Percentiles rank a stretch among this genome's conserved stretches.
Evolutionary conservation across 2,329 filamentous ascomycete species (phyloP).

Genomic region (Ophiostoma piceae): DNA sequence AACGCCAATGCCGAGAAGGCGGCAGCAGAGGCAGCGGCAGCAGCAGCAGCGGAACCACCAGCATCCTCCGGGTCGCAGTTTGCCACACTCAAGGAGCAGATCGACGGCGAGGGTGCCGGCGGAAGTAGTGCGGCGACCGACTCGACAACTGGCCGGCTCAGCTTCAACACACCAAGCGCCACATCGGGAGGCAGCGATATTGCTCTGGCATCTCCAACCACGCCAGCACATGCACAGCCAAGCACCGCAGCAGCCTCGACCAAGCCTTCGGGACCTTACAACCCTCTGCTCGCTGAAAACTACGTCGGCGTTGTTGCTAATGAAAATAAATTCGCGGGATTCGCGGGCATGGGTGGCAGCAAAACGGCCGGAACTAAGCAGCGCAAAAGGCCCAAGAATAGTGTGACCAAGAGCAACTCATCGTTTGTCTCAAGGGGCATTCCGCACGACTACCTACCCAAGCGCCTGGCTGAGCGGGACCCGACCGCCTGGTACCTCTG

Average conservation of each 20-base stretch:
- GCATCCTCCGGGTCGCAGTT: slow-evolving; percentile 14
- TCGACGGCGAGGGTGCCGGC: slow-evolving; percentile 22
- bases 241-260: neutral
- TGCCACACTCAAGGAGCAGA: slow-evolving; percentile 24
- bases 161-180: slow-evolving; percentile 26
- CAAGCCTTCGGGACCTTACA: neutral
- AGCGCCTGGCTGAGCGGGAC: slow-evolving; percentile 72
- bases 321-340: slow-evolving; percentile 73
- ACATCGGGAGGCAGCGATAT: slow-evolving; percentile 24
- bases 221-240: slow-evolving; percentile 37
- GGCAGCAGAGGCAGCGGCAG: slow-evolving; percentile 40
- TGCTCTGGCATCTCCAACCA: slow-evolving; percentile 47
- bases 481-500: slow-evolving; percentile 81
- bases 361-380: slow-evolving; percentile 70
- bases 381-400: slow-evolving; percentile 79
- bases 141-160: slow-evolving; percentile 25
- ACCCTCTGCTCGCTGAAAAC: slow-evolving; percentile 32
- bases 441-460: slow-evolving; percentile 73
- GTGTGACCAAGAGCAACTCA: slow-evolving; percentile 96
- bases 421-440: slow-evolving; percentile 98
- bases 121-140: slow-evolving; percentile 16
- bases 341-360: slow-evolving; percentile 56
- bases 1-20: slow-evolving; percentile 30
- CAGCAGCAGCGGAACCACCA: neutral
- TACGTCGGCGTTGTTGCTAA: slow-evolving; percentile 31